These are phyloP conservation scores for Xerocomus minutiporus DNA, from an alignment of 1,284 basidiomycete species.

Conservation along the genomic window DNA sequence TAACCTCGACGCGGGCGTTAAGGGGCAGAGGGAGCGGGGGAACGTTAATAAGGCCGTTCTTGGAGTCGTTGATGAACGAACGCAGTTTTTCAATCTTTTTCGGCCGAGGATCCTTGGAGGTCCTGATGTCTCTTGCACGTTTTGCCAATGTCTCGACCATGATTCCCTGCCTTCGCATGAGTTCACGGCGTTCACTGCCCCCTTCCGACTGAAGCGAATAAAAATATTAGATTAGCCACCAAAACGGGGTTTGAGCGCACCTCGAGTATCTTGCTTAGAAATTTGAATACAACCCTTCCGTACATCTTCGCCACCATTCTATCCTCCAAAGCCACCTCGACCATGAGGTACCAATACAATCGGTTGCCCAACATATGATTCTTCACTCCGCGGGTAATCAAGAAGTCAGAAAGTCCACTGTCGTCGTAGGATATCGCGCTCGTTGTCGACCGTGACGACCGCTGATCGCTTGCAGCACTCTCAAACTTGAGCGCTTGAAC, in stretches of 20 bases:
- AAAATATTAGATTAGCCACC: conserved; percentile 2
- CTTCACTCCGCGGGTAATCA: conserved; percentile 80
- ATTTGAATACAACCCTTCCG: conserved; percentile 82
- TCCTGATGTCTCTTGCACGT: conserved; percentile 81
- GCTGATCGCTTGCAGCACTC: conserved; percentile 67
- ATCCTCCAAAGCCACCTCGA: conserved; percentile 79
- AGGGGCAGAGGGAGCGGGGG: conserved; percentile 83
- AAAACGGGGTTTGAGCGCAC: conserved; percentile 38
- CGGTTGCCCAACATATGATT: conserved; percentile 87
- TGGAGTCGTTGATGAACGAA: conserved; percentile 77
- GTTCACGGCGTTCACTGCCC: conserved; percentile 73
- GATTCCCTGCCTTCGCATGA: conserved; percentile 81
- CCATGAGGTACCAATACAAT: conserved; percentile 97
- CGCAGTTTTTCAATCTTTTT: conserved; percentile 97
- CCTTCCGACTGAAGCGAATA: conserved; percentile 53
- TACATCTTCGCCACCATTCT: conserved; percentile 88
- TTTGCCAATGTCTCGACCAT: conserved; percentile 81
- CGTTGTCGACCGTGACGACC: conserved; percentile 59
- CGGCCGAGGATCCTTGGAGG: conserved; percentile 87
- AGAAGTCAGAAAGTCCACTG: conserved; percentile 84
- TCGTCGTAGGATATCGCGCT: conserved; percentile 77
- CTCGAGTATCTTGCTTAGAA: conserved; percentile 82
- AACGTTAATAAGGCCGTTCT: conserved; percentile 74
- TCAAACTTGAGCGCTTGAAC: conserved; percentile 98
- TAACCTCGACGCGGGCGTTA: conserved; percentile 78